phyloP scores from a whole-genome alignment of 164 flowering plant species.

The Liriodendron chinense region DNA sequence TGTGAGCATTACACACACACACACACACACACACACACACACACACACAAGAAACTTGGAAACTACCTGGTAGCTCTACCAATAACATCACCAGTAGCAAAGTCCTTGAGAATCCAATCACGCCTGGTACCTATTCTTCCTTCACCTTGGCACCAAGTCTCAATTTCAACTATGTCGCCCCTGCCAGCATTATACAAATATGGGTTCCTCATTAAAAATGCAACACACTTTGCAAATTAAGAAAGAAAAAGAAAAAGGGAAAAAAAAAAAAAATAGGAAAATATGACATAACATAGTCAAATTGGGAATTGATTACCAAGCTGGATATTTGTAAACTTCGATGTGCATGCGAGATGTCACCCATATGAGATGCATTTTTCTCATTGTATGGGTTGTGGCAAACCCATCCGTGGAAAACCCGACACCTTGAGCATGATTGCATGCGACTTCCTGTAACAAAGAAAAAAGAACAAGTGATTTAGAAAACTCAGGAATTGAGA shows the following conservation, averaged over 20 bases:
- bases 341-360: conserved; percentile 99
- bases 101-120: conserved; percentile 92
- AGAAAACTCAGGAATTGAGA: background rate
- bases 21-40: too few relatives aligned
- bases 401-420: conserved; percentile 97
- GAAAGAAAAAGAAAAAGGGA: too few relatives aligned
- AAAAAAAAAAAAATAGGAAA: too few relatives aligned
- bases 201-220: background rate
- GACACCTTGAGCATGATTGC: conserved; percentile 94
- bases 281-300: background rate
- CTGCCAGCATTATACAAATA: conserved; percentile 26
- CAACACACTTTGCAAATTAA: too few relatives aligned
- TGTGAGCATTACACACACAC: too few relatives aligned
- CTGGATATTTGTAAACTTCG: conserved; percentile 93
- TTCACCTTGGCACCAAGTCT: conserved; percentile 96
- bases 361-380: conserved; percentile 95
- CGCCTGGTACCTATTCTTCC: conserved; percentile 94
- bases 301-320: conserved; percentile 54
- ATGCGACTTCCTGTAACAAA: conserved; percentile 72
- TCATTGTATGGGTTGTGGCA: conserved; percentile 87
- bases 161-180: conserved; percentile 96
- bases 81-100: conserved; percentile 72
- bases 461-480: background rate
- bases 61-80: conserved; percentile 95
- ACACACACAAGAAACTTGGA: background rate